phyloP scores from a whole-genome alignment of 2,329 filamentous ascomycete species.

The Cladophialophora bantiana region DNA sequence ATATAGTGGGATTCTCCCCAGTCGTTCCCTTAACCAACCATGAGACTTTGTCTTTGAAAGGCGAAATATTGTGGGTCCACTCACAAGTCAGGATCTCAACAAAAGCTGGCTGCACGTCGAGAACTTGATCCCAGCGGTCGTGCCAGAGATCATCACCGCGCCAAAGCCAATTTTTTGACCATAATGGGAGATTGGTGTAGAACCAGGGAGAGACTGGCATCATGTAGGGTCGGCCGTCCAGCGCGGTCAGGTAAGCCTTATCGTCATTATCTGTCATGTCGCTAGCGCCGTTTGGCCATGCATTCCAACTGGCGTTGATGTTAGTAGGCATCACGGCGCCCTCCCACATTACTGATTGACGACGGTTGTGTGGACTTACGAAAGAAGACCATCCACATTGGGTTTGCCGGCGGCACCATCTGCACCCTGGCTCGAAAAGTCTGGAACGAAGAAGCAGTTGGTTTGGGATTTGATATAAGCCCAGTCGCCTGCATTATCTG shows the following conservation, averaged over 20 bases:
- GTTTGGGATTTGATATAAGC: conserved; percentile 20
- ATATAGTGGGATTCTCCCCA: conserved; percentile 19
- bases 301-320: conserved; percentile 4
- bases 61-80: background rate
- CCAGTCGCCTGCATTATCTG: conserved; percentile 15
- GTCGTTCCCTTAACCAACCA: background rate
- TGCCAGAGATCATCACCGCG: conserved; percentile 16
- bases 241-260: conserved; percentile 6
- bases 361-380: background rate
- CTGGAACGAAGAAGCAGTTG: conserved; percentile 15
- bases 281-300: conserved; percentile 18
- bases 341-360: background rate
- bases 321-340: background rate
- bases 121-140: conserved; percentile 14
- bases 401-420: conserved; percentile 3
- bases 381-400: conserved; percentile 17
- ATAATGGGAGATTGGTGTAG: conserved; percentile 16
- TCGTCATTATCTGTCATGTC: conserved; percentile 19
- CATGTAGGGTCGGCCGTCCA: conserved; percentile 13
- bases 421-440: conserved; percentile 17
- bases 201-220: conserved; percentile 24
- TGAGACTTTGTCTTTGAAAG: background rate
- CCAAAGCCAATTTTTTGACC: conserved; percentile 24
- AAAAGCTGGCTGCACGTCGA: conserved; percentile 7
- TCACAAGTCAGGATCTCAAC: conserved; percentile 20